Conservation (phyloP, 1,139 yeast species). For the Nakaseomyces delphensis region DNA sequence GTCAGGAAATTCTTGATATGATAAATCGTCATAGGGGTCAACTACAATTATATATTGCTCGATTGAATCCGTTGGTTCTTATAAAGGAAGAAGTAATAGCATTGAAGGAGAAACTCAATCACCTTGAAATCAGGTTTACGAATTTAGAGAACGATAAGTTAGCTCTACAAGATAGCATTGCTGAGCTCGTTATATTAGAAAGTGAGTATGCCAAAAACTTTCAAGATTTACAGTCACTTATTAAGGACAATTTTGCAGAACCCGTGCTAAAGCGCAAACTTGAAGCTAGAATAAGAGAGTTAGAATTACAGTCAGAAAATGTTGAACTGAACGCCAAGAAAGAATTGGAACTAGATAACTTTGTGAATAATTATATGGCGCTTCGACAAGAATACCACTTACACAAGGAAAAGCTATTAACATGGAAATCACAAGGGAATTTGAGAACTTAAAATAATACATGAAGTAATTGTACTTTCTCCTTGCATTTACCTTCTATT, state of each 20-base stretch:
- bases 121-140: slow-evolving; percentile 14
- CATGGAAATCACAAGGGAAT: slow-evolving; percentile 26
- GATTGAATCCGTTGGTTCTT: slow-evolving; percentile 18
- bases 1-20: slow-evolving; percentile 20
- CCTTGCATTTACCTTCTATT: not conserved
- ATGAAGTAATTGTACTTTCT: too few species aligned
- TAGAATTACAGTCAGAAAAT: slow-evolving; percentile 15
- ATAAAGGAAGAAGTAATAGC: slow-evolving; percentile 10
- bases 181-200: slow-evolving; percentile 17
- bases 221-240: slow-evolving; percentile 20
- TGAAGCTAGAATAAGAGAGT: slow-evolving; percentile 13
- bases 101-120: slow-evolving; percentile 12
- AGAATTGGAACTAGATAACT: slow-evolving; percentile 15
- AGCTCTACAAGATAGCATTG: slow-evolving; percentile 14
- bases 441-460: slow-evolving; percentile 11
- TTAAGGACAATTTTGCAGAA: slow-evolving; percentile 19
- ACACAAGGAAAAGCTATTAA: slow-evolving; percentile 22
- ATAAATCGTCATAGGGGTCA: slow-evolving; percentile 15
- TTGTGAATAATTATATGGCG: slow-evolving; percentile 16
- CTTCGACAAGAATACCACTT: slow-evolving; percentile 22
- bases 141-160: slow-evolving; percentile 15
- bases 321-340: slow-evolving; percentile 12
- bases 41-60: slow-evolving; percentile 18
- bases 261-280: slow-evolving; percentile 18
- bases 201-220: slow-evolving; percentile 22